Percentiles rank a stretch among this genome's conserved stretches.
Conservation (phyloP, 768 basidiomycete species). For the Gelatoporia subvermispora region DNA sequence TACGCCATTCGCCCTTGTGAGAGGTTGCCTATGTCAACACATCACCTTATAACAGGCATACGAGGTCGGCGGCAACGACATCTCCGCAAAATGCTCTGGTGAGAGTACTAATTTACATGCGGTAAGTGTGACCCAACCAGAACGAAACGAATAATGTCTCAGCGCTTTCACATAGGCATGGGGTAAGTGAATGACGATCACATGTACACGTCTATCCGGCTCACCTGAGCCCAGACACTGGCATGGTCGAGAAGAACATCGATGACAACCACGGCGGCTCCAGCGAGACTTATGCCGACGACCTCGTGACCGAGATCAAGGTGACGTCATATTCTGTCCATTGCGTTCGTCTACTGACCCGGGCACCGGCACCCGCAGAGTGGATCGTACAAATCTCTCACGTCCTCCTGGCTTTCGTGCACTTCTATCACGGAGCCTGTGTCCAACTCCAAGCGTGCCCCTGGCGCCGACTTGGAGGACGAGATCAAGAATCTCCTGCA, state of each 20-base stretch:
- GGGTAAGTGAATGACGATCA: constrained; percentile 5
- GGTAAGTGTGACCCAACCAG: constrained; percentile 11
- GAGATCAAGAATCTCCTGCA: constrained; percentile 7
- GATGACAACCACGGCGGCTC: constrained; percentile 18
- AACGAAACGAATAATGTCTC: not conserved
- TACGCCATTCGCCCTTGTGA: not conserved
- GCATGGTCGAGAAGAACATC: constrained; percentile 23
- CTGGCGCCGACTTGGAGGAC: constrained; percentile 19
- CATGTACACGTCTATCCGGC: not conserved
- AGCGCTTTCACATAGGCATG: constrained; percentile 8
- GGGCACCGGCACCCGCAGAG: constrained; percentile 9
- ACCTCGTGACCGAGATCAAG: constrained; percentile 32
- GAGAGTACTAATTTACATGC: constrained; percentile 21
- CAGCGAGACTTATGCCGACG: constrained; percentile 15
- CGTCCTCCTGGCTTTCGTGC: constrained; percentile 24
- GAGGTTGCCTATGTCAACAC: not conserved
- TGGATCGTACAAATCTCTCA: constrained; percentile 21
- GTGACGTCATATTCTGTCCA: too few relatives aligned
- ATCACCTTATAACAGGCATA: constrained; percentile 9
- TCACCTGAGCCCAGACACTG: constrained; percentile 14
- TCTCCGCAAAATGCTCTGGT: constrained; percentile 20
- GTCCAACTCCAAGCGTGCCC: constrained; percentile 17
- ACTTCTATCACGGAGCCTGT: constrained; percentile 21
- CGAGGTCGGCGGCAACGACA: constrained; percentile 25
- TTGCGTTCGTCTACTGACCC: too few relatives aligned